Evolutionary conservation across 2,329 filamentous ascomycete genomes (phyloP), one percentile per base, ranked within the genome.

Genomic region (Alternaria sp.): DNA sequence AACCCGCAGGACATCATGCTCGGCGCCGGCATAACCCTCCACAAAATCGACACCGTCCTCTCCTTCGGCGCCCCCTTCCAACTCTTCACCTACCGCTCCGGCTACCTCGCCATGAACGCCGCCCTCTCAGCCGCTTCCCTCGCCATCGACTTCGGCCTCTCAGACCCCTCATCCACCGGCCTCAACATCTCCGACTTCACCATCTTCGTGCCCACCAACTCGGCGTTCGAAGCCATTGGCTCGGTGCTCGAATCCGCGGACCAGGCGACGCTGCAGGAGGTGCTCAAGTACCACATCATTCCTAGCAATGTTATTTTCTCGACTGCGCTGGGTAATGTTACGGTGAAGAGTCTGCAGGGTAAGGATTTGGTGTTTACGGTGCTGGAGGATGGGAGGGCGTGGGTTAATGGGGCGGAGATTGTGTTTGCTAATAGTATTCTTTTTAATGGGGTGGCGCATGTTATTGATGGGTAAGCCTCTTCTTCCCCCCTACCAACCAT

Each of bases 131-230:
- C 54, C 19, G 69, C 73, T 17, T 43, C 68, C 11, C 67, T 75
- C 13, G 64, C 60, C 55, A 62, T 75, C 47, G 69, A 63, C 21
- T 67, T 75, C 50, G 73, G 72, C 6, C 21, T 65, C 44, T 68
- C 62, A 0, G 63, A 64, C 6, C 62, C 70, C 3, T 65, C 68
- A 15, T 13, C 50, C n/a, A 44, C 36, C 9, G 66, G 67, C 13
- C 71, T 73, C 30, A 75, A 75, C 49, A 67, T 73, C 13, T 73
- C 86, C 17, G 93, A 94, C 78, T 87, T 90, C 73, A 97, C 93
- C 0, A 81, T 95, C 57, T 96, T 97, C 69, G 90, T 91, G 1
- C 93, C 93, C 0, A 88, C 87, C 1, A 87, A 97, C 77, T 82
- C 84, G 50, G 93, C 93, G 0, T 94, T 97, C 72, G 86, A 89